Conservation (phyloP, 495 filamentous ascomycete genomes). For the Podospora pseudoanserina region DNA sequence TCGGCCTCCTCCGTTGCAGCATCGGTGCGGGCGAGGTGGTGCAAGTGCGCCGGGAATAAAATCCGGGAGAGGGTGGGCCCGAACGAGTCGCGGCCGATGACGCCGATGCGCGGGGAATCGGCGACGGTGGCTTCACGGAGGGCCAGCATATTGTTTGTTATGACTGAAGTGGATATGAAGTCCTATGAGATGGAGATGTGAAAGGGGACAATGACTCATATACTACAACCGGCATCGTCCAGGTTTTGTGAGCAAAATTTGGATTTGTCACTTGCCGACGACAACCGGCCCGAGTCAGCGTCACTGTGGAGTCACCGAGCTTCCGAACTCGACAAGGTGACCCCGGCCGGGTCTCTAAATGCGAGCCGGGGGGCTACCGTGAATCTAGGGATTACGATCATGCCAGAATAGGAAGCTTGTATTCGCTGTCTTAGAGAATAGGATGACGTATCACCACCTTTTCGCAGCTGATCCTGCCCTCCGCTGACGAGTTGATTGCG, state of each 20-base stretch:
- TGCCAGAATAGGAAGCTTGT: neutral
- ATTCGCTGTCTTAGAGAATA: neutral
- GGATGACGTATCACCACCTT: constrained; percentile 22
- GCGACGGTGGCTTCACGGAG: constrained; percentile 22
- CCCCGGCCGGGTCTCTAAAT: neutral
- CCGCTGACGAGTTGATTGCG: constrained; percentile 6
- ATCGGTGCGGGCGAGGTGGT: constrained; percentile 5
- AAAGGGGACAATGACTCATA: neutral
- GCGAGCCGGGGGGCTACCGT: neutral
- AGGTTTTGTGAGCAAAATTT: neutral
- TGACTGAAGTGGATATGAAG: neutral
- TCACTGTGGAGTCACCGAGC: neutral
- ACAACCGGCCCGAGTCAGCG: neutral
- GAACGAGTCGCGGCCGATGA: constrained; percentile 23
- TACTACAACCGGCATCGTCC: neutral
- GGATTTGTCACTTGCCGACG: neutral
- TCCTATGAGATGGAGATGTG: neutral
- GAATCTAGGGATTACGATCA: neutral
- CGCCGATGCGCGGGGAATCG: constrained; percentile 18
- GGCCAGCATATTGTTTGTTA: constrained; percentile 16
- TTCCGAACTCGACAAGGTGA: neutral
- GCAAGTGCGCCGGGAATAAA: constrained; percentile 24
- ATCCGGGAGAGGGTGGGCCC: constrained; percentile 11
- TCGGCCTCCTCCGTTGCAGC: constrained; percentile 15
- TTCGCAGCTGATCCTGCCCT: constrained; percentile 11